These are phyloP conservation scores for Rubia tinctorum DNA, from an alignment of 305 asterid genomes.

Conservation along the genomic window DNA sequence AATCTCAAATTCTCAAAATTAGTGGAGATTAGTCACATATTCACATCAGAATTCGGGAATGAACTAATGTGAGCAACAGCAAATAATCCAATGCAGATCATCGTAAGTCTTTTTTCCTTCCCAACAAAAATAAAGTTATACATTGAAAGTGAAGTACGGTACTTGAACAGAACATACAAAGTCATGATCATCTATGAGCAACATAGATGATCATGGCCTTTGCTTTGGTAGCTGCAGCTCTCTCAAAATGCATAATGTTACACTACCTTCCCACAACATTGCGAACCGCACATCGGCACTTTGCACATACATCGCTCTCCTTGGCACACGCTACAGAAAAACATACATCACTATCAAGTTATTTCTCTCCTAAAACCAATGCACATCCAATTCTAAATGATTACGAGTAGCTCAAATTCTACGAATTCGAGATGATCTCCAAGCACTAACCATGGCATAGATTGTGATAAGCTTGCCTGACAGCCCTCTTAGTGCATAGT, in stretches of 20 bases:
- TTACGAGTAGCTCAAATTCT: neutral
- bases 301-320: conserved; percentile 88
- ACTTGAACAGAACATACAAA: conserved; percentile 15
- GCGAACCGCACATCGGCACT: conserved; percentile 73
- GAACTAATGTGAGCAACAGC: neutral
- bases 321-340: conserved; percentile 72
- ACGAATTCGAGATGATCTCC: neutral
- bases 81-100: neutral
- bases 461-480: conserved; percentile 92
- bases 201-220: conserved; percentile 87
- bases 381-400: neutral
- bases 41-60: neutral
- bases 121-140: conserved; percentile 4
- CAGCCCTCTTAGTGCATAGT: conserved; percentile 87
- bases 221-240: conserved; percentile 97
- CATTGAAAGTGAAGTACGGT: neutral
- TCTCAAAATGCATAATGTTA: conserved; percentile 8
- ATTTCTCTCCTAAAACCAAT: neutral
- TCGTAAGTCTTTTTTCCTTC: neutral
- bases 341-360: conserved; percentile 4
- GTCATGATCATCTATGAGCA: conserved; percentile 63
- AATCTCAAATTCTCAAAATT: neutral
- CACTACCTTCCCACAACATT: conserved; percentile 71
- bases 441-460: conserved; percentile 68
- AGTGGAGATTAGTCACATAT: neutral